Evolutionary conservation across 1,284 basidiomycete genomes (phyloP).

Genomic region (Apiotrichum porosum): DNA sequence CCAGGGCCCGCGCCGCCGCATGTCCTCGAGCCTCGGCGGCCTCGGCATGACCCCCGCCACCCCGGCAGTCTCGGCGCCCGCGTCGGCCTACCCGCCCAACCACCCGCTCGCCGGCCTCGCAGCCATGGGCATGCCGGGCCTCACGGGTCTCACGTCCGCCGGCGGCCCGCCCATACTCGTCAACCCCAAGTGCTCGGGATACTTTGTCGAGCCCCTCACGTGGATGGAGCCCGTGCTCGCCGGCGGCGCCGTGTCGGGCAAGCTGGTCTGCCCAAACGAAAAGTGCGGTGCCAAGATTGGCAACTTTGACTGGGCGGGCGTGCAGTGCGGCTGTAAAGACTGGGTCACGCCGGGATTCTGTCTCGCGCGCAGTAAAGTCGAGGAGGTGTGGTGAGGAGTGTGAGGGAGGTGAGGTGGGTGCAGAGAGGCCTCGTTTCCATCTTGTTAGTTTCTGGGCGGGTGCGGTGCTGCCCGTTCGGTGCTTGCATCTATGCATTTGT

Average conservation of each 20-base stretch:
- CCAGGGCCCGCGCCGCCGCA: slow-evolving; percentile 3
- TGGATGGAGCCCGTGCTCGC: slow-evolving; percentile 88
- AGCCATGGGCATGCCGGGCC: too few species aligned
- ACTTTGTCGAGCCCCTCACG: slow-evolving; percentile 94
- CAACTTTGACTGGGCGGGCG: slow-evolving; percentile 94
- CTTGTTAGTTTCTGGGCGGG: too few species aligned
- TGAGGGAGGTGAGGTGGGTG: too few species aligned
- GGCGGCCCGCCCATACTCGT: slow-evolving; percentile 66
- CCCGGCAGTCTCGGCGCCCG: slow-evolving; percentile 7
- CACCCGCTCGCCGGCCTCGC: not conserved
- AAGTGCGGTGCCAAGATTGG: slow-evolving; percentile 88
- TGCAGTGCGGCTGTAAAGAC: slow-evolving; percentile 81
- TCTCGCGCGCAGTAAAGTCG: slow-evolving; percentile 82
- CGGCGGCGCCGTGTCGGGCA: slow-evolving; percentile 71
- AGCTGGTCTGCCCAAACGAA: slow-evolving; percentile 83
- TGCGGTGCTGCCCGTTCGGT: too few species aligned
- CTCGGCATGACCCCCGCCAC: not conserved
- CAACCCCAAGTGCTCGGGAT: slow-evolving; percentile 81
- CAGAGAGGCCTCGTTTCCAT: too few species aligned
- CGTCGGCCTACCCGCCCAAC: too few species aligned
- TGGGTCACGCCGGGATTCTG: slow-evolving; percentile 92
- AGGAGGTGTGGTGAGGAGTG: slow-evolving; percentile 58
- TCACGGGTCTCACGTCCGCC: slow-evolving; percentile 15
- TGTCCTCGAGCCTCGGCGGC: not conserved
- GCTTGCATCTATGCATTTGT: too few species aligned